These are phyloP conservation scores for Calophaca sinica DNA, from an alignment of 306 rosid genomes.

Conservation along the genomic window DNA sequence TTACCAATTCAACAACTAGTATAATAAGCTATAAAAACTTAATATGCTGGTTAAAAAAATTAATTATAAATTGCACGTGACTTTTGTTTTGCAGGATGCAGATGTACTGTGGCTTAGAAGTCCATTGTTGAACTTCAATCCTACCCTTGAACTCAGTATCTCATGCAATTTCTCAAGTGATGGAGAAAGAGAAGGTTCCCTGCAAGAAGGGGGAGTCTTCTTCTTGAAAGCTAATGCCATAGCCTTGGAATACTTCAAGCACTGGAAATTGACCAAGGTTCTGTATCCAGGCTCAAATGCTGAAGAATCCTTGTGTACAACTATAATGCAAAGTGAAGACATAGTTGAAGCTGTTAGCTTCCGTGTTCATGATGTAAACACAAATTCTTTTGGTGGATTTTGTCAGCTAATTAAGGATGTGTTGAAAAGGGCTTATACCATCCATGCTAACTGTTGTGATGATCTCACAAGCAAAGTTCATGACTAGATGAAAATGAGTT, in stretches of 20 bases:
- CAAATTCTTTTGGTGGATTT: constrained; percentile 56
- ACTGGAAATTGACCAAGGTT: constrained; percentile 48
- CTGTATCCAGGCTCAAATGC: constrained; percentile 40
- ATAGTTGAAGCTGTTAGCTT: background rate
- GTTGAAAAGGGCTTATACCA: constrained; percentile 45
- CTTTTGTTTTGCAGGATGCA: constrained; percentile 56
- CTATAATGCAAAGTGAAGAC: background rate
- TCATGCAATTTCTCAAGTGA: constrained; percentile 49
- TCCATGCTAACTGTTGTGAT: constrained; percentile 65
- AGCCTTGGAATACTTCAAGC: constrained; percentile 47
- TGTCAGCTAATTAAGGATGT: constrained; percentile 48
- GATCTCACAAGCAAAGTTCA: constrained; percentile 57
- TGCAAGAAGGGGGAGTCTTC: constrained; percentile 54
- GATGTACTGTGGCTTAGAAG: constrained; percentile 70
- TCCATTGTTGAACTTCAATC: constrained; percentile 52
- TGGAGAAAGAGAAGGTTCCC: constrained; percentile 1
- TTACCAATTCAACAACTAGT: no score
- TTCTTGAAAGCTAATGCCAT: constrained; percentile 47
- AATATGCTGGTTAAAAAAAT: no score
- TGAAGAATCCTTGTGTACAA: constrained; percentile 51
- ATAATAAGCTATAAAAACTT: no score
- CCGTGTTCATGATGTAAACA: constrained; percentile 26
- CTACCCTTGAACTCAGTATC: constrained; percentile 38
- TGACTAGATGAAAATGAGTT: constrained; percentile 53
- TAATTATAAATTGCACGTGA: background rate